A percentile compares a stretch with the other conserved stretches of the same genome.
Conservation (phyloP, 805 yeast species). For the Metschnikowia picachoensis region DNA sequence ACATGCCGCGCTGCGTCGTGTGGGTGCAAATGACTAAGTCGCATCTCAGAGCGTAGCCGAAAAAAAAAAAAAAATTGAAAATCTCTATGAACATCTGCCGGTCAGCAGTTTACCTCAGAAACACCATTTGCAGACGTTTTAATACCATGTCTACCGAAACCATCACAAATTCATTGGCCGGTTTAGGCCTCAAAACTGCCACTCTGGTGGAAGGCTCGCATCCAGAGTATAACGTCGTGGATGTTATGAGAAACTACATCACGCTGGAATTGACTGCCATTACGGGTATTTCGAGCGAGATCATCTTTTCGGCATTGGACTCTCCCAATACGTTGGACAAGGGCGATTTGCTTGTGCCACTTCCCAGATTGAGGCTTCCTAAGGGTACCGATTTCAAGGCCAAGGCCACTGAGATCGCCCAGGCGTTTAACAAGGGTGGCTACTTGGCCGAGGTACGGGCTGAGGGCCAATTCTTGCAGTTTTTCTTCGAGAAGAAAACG, state of each 20-base stretch:
- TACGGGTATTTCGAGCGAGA: constrained; percentile 62
- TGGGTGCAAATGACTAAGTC: constrained; percentile 6
- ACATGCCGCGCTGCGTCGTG: constrained; percentile 1
- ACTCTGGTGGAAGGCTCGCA: constrained; percentile 51
- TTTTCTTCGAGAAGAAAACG: constrained; percentile 67
- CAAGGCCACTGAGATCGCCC: constrained; percentile 70
- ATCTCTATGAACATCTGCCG: constrained; percentile 11
- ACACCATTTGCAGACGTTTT: constrained; percentile 6
- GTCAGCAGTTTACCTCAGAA: constrained; percentile 3
- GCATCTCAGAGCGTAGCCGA: constrained; percentile 3
- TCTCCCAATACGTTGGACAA: constrained; percentile 81
- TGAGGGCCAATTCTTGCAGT: constrained; percentile 89
- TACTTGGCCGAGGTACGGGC: constrained; percentile 69
- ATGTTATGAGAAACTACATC: constrained; percentile 85
- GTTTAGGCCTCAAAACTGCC: constrained; percentile 32
- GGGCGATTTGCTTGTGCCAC: constrained; percentile 89
- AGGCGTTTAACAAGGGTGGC: constrained; percentile 66
- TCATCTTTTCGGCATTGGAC: constrained; percentile 84
- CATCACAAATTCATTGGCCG: constrained; percentile 32
- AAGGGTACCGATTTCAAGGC: constrained; percentile 80
- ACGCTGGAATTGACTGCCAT: constrained; percentile 70
- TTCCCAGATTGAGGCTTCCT: constrained; percentile 72
- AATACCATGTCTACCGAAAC: constrained; percentile 22
- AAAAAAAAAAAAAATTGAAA: not conserved
- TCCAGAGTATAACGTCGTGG: constrained; percentile 79